Percentiles rank a stretch among this genome's conserved stretches.
These are phyloP conservation scores for Zymoseptoria pseudotritici DNA, from an alignment of 2,329 filamentous ascomycete genomes.

Conservation along the genomic window DNA sequence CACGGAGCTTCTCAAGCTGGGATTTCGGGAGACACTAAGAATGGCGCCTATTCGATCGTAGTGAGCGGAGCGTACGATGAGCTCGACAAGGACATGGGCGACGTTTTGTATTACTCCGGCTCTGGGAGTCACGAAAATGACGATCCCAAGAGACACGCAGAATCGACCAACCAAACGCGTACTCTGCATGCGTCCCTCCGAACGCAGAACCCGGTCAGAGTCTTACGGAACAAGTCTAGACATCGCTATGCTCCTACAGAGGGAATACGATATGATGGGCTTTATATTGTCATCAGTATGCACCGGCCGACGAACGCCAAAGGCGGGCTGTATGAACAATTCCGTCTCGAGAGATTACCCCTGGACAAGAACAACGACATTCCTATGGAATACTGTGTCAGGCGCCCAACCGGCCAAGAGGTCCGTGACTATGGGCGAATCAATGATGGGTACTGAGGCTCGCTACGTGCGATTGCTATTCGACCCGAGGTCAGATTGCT, in stretches of 20 bases:
- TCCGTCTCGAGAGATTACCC: conserved; percentile 14
- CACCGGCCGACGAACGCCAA: conserved; percentile 13
- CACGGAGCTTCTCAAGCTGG: conserved; percentile 20
- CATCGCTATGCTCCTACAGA: conserved; percentile 11
- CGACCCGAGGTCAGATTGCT: no score
- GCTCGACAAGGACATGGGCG: conserved; percentile 19
- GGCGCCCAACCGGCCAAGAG: conserved; percentile 13
- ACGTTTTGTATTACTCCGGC: conserved; percentile 21
- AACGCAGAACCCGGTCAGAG: conserved; percentile 12
- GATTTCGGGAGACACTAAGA: conserved; percentile 13
- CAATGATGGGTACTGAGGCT: conserved; percentile 9
- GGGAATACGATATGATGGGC: conserved; percentile 22
- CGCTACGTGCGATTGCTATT: neutral
- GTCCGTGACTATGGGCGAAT: conserved; percentile 16
- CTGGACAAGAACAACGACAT: conserved; percentile 9
- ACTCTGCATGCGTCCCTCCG: conserved; percentile 13
- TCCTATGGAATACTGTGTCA: conserved; percentile 5
- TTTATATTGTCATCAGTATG: conserved; percentile 16
- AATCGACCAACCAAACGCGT: conserved; percentile 12
- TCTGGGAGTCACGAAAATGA: conserved; percentile 18
- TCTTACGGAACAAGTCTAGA: conserved; percentile 13
- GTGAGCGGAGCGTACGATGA: conserved; percentile 20
- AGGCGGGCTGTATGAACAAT: conserved; percentile 24
- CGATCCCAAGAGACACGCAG: conserved; percentile 13
- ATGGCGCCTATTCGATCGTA: conserved; percentile 21